Conservation (phyloP, 1,139 yeast species). For the Trichomonascaceae sp. region DNA sequence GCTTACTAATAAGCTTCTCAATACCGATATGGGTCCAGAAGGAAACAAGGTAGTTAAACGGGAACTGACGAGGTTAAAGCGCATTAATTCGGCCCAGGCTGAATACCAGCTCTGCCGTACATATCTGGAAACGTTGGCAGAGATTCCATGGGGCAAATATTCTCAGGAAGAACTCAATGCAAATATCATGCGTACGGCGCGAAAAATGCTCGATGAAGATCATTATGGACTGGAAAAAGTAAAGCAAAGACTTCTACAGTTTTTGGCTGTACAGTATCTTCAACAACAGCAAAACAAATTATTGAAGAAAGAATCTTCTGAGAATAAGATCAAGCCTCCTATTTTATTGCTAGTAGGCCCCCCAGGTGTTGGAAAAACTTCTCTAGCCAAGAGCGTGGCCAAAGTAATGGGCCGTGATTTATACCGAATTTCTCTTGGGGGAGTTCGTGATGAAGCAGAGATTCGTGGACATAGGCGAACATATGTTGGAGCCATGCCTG, state of each 20-base stretch:
- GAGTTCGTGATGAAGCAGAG: constrained; percentile 84
- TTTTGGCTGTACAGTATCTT: constrained; percentile 69
- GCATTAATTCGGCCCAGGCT: constrained; percentile 61
- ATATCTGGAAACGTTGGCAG: constrained; percentile 64
- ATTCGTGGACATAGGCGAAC: constrained; percentile 90
- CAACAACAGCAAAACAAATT: constrained; percentile 29
- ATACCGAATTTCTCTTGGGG: constrained; percentile 83
- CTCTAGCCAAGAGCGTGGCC: constrained; percentile 82
- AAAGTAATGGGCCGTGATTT: constrained; percentile 71
- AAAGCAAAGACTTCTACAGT: constrained; percentile 74
- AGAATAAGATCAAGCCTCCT: constrained; percentile 45
- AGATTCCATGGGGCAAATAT: constrained; percentile 44
- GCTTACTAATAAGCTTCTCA: constrained; percentile 26
- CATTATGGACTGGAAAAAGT: constrained; percentile 83
- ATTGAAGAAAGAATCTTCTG: neutral
- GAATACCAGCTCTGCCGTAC: constrained; percentile 70
- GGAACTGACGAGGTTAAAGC: constrained; percentile 56
- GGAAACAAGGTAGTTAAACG: constrained; percentile 48
- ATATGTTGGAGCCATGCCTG: constrained; percentile 93
- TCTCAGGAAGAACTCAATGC: constrained; percentile 28
- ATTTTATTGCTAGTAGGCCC: constrained; percentile 85
- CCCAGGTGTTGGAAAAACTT: constrained; percentile 93
- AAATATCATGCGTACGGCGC: constrained; percentile 51
- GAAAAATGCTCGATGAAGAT: constrained; percentile 60
- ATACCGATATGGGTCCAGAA: constrained; percentile 29